Conservation (phyloP, 2,329 filamentous ascomycete genomes). For the Botrytis tulipae region DNA sequence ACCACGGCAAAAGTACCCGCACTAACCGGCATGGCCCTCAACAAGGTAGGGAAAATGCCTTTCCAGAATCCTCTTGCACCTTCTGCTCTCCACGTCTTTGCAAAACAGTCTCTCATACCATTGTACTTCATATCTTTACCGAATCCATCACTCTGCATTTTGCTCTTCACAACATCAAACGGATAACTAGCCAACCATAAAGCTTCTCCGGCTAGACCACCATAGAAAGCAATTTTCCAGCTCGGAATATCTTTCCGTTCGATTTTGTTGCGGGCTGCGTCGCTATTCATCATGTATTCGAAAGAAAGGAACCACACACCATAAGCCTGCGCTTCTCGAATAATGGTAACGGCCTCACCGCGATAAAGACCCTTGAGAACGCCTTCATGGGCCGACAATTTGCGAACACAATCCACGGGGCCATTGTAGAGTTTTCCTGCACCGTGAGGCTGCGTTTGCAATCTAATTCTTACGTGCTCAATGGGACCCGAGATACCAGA, state of each 20-base stretch:
- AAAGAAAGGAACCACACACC: conserved; percentile 94
- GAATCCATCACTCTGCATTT: conserved; percentile 98
- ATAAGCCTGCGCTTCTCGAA: conserved; percentile 91
- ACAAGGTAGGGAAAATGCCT: conserved; percentile 82
- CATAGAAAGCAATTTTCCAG: conserved; percentile 87
- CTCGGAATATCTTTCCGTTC: conserved; percentile 74
- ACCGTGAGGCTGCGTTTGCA: conserved; percentile 95
- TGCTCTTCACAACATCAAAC: conserved; percentile 97
- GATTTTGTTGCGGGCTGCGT: conserved; percentile 74
- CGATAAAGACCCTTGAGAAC: conserved; percentile 77
- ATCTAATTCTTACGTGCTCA: conserved; percentile 92
- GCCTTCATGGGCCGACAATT: conserved; percentile 68
- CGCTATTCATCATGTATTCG: conserved; percentile 92
- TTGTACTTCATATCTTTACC: conserved; percentile 68
- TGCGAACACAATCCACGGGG: conserved; percentile 85
- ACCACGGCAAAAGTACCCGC: conserved; percentile 95
- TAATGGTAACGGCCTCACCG: conserved; percentile 79
- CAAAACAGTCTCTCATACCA: conserved; percentile 87
- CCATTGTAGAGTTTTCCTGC: conserved; percentile 74
- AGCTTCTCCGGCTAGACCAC: conserved; percentile 88
- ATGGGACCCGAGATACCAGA: conserved; percentile 85
- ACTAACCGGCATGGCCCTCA: conserved; percentile 95
- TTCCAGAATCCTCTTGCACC: conserved; percentile 89
- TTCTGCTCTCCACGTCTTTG: conserved; percentile 73
- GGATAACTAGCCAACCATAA: conserved; percentile 94